A percentile compares a stretch with the other conserved stretches of the same genome.
Conservation (phyloP, 2,329 filamentous ascomycete genomes). For the Trichothecium sympodiale region DNA sequence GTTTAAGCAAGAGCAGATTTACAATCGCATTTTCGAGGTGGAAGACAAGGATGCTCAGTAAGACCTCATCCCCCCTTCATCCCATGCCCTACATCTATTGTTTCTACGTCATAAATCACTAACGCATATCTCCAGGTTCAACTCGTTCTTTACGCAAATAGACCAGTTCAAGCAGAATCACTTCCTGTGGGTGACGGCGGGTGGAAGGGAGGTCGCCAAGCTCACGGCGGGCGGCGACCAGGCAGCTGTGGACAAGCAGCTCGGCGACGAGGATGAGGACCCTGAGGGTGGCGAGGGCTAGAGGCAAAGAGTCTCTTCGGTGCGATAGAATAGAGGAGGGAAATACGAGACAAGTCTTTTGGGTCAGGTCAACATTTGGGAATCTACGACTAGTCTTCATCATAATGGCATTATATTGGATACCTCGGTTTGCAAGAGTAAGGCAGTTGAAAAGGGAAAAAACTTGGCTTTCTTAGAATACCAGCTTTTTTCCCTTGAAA, state of each 20-base stretch:
- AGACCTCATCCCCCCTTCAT: constrained; percentile 25
- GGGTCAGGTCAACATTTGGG: too few species aligned
- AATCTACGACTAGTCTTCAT: too few species aligned
- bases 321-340: too few species aligned
- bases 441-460: too few species aligned
- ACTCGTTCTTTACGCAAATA: constrained; percentile 68
- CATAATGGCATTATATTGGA: too few species aligned
- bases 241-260: constrained; percentile 31
- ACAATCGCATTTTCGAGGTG: constrained; percentile 79
- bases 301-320: too few species aligned
- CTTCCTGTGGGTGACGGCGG: constrained; percentile 65
- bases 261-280: constrained; percentile 42
- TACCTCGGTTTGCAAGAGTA: too few species aligned
- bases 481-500: too few species aligned
- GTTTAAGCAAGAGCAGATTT: constrained; percentile 90
- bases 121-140: constrained; percentile 42
- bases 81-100: neutral
- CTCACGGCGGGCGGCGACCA: constrained; percentile 22
- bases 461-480: too few species aligned
- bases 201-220: constrained; percentile 51
- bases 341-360: too few species aligned
- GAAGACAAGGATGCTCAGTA: constrained; percentile 82
- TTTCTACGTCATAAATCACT: constrained; percentile 1
- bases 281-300: constrained; percentile 34
- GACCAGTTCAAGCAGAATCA: constrained; percentile 62